Evolutionary conservation across 2,329 filamentous ascomycete genomes (phyloP), one percentile per base, ranked within the genome.

Genomic region (Keithomyces neogunnii): DNA sequence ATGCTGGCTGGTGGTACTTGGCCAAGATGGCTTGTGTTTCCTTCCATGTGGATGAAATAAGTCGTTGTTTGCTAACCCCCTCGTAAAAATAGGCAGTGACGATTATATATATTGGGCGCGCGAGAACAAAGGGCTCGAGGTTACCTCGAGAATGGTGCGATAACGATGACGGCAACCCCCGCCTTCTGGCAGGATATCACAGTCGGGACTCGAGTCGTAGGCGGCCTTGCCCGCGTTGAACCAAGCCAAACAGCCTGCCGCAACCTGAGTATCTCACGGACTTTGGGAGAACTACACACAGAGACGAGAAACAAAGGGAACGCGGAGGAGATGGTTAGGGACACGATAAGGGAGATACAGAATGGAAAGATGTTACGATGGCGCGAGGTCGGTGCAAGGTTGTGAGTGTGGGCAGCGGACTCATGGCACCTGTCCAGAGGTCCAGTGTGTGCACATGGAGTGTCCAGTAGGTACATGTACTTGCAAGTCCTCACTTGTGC

Each of bases 41-140:
- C 57, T 28, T 61, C 60, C 65, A 68, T 68, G 32, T 30, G 52
- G 44, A 45, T 5, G 39, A 35, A 19, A 13, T 13, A 36, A 29
- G 26, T 40, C 5, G 32, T 31, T 40, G 10, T 38, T 45, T 28
- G 19, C n/a, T 42, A 42, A 5, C 9, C n/a, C 19, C 11, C 19
- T 8, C 6, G 30, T 36, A 7, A 35, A 39, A 8, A 26, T 28
- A 13, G 30, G 29, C 11, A n/a, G 7, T 29, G 45, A n/a, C 35
- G 26, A 47, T 2, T 4, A 8, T 10, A 28, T 42, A 19, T 28
- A 28, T 30, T 10, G 26, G 9, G 30, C 10, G 4, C 26, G 19
- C 40, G 9, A 30, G 28, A 44, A 13, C 11, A 4, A 11, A 44
- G 11, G 40, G 26, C 26, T 19, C 26, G 13, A 11, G 6, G 33